These are phyloP conservation scores for Lentinus tigrinus DNA, from an alignment of 768 basidiomycete species.

Conservation along the genomic window DNA sequence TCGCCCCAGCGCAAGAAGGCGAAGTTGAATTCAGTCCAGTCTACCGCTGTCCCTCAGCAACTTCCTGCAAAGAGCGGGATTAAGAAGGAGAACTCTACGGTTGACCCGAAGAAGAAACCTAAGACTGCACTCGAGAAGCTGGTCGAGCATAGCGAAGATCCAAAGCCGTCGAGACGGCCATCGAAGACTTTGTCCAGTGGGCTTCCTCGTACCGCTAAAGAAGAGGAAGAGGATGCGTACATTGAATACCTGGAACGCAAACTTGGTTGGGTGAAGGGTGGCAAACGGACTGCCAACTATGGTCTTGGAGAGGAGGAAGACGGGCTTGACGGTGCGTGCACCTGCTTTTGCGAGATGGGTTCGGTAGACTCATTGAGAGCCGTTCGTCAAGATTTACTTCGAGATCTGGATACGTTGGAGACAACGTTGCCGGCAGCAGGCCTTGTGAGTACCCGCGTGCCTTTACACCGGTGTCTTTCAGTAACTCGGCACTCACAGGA, in stretches of 20 bases:
- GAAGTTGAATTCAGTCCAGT: constrained; percentile 27
- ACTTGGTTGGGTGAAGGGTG: constrained; percentile 53
- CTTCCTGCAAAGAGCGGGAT: neutral
- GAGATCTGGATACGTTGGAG: constrained; percentile 26
- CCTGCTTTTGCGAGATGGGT: neutral
- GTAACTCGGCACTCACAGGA: neutral
- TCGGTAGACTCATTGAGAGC: neutral
- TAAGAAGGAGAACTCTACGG: neutral
- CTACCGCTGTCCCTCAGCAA: neutral
- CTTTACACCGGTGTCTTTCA: neutral
- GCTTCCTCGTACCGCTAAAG: constrained; percentile 35
- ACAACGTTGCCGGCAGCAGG: constrained; percentile 7
- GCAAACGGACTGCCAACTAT: constrained; percentile 40
- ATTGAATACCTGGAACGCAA: constrained; percentile 82
- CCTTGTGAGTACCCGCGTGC: constrained; percentile 2
- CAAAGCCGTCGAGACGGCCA: neutral
- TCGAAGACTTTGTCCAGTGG: neutral
- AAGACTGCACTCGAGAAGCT: constrained; percentile 38
- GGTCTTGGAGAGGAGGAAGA: constrained; percentile 57
- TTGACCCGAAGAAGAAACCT: neutral
- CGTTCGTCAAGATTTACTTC: constrained; percentile 27
- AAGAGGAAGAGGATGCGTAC: constrained; percentile 79
- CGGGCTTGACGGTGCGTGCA: constrained; percentile 74
- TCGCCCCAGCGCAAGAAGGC: constrained; percentile 52
- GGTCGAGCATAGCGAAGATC: constrained; percentile 17